Evolutionary conservation across 768 basidiomycete species (phyloP), one percentile per base, ranked within the genome.

Genomic region (Lactifluus hygrophoroides): DNA sequence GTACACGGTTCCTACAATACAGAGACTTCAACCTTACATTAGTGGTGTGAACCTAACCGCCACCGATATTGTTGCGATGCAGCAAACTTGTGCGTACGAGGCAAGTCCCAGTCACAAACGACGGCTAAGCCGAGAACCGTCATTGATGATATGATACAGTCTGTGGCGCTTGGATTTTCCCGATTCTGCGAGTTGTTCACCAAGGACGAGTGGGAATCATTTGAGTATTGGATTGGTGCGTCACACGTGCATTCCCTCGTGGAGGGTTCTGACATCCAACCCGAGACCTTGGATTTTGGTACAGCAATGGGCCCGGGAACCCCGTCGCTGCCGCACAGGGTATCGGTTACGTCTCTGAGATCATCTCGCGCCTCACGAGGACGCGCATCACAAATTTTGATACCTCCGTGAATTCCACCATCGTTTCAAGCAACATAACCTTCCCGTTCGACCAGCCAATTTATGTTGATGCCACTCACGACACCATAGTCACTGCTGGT

Each of bases 121-220:
- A 25, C 25, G 43, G n/a, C 30, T 14, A 5, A 30, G 5, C 49
- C 30, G 32, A n/a, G n/a, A 5, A 19, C 30, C 14, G 21, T 51
- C 9, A 25, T 6, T 46, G 44, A 45, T 25, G 14, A n/a, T 17
- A 37, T 17, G 2, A 37, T 46, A 5, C 45, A 77, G 75, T 76
- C 79, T 14, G 79, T 80, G 30, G 73, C 77, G 2, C 71, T 80
- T n/a, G 77, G 77, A 0, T 78, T 73, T 63, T 78, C 77, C 10
- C 64, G 68, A 17, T 81, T 80, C 70, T 81, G 79, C 61, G 68
- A 69, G 9, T 66, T 81, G 11, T 80, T 81, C 69, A 79, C 79
- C 3, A 68, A 77, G 57, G 71, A 76, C 42, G 80, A 81, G 64
- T 81, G 79, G 79, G 72, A 73, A 61, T 74, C 76, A 1, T 80